Conservation (phyloP, 2,329 filamentous ascomycete species). For the Daldinia eschscholtzii region DNA sequence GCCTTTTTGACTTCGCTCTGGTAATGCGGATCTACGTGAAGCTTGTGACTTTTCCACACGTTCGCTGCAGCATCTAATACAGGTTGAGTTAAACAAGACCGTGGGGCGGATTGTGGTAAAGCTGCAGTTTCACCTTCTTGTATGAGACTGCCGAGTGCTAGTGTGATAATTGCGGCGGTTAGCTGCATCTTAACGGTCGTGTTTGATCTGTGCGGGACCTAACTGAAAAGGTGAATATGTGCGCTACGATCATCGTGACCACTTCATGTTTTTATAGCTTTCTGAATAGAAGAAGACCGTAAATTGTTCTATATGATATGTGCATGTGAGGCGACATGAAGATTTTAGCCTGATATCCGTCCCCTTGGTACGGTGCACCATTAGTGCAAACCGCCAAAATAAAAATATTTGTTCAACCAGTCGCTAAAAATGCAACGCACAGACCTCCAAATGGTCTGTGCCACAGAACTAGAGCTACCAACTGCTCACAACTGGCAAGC, state of each 20-base stretch:
- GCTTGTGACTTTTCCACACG: constrained; percentile 12
- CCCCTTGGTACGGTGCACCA: too few relatives aligned
- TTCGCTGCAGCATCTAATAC: constrained; percentile 11
- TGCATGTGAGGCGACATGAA: background rate
- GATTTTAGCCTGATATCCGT: constrained; percentile 15
- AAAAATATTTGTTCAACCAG: too few relatives aligned
- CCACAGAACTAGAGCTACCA: too few relatives aligned
- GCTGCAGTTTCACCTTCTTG: background rate
- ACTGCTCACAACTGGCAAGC: too few relatives aligned
- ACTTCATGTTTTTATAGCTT: background rate
- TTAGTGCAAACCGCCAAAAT: too few relatives aligned
- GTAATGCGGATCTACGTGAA: constrained; percentile 9
- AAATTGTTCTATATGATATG: constrained; percentile 12
- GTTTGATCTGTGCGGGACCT: background rate
- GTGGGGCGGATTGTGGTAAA: background rate
- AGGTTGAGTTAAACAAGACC: constrained; percentile 3
- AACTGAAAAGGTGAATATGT: background rate
- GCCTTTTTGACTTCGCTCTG: constrained; percentile 10
- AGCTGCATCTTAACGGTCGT: background rate
- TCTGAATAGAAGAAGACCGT: background rate
- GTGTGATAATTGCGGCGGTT: background rate
- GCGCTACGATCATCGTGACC: background rate
- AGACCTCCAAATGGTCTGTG: too few relatives aligned
- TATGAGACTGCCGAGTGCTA: background rate
- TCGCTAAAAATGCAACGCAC: too few relatives aligned